Evolutionary conservation across 257 asterid genomes (phyloP).

Genomic region (Leptodermis oblonga): DNA sequence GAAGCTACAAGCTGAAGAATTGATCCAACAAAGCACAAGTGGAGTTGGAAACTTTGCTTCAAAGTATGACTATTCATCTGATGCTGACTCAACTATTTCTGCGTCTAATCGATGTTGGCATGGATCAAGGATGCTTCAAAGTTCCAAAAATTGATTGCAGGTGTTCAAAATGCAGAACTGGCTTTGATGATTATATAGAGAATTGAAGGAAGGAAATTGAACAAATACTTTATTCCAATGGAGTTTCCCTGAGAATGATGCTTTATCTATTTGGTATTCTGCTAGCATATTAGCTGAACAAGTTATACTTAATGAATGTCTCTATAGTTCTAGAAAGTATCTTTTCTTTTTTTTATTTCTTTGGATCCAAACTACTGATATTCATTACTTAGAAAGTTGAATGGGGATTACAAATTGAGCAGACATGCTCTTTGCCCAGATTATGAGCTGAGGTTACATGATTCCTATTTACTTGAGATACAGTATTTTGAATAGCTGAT

Average conservation of each 20-base stretch:
- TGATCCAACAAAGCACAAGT: constrained; percentile 44
- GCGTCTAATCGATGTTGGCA: constrained; percentile 19
- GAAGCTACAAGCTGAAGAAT: constrained; percentile 50
- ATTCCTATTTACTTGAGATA: too few species aligned
- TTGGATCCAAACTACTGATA: too few species aligned
- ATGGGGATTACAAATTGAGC: too few species aligned
- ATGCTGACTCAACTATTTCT: constrained; percentile 30
- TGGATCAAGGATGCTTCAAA: constrained; percentile 13
- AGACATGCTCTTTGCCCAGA: too few species aligned
- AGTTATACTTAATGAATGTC: not conserved
- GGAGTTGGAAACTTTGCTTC: constrained; percentile 26
- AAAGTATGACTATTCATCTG: constrained; percentile 17
- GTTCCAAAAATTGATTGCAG: constrained; percentile 33
- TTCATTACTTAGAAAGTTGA: too few species aligned
- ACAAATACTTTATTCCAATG: constrained; percentile 30
- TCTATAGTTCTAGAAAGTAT: too few species aligned
- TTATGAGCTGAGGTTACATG: too few species aligned
- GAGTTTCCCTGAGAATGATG: constrained; percentile 20
- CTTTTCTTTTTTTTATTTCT: too few species aligned
- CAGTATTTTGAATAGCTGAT: too few species aligned
- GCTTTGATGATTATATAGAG: constrained; percentile 23
- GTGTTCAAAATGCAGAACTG: constrained; percentile 27
- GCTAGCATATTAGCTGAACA: not conserved
- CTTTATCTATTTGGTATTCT: not conserved
- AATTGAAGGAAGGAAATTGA: constrained; percentile 44